Evolutionary conservation across 2,329 filamentous ascomycete species (phyloP).

Genomic region (Meredithiella fracta): DNA sequence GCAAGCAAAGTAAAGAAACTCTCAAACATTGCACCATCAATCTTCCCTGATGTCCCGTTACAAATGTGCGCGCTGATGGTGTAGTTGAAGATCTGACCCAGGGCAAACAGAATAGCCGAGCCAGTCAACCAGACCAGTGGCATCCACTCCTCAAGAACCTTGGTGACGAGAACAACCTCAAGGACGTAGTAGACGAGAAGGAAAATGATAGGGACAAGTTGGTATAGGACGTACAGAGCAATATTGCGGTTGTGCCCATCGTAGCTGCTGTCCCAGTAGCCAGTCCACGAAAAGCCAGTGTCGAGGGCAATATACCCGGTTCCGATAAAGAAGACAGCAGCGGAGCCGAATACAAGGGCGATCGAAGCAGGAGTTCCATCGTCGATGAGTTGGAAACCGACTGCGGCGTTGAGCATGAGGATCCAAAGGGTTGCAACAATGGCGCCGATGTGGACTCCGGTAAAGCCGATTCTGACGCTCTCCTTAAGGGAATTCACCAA

Average conservation of each 20-base stretch:
- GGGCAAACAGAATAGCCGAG: slow-evolving; percentile 67
- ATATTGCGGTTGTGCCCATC: slow-evolving; percentile 53
- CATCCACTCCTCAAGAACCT: slow-evolving; percentile 69
- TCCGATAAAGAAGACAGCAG: slow-evolving; percentile 60
- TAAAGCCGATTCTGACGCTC: slow-evolving; percentile 63
- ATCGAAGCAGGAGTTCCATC: slow-evolving; percentile 80
- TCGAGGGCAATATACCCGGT: slow-evolving; percentile 93
- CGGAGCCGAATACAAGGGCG: slow-evolving; percentile 56
- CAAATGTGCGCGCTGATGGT: slow-evolving; percentile 85
- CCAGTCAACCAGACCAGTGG: slow-evolving; percentile 78
- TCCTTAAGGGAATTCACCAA: slow-evolving; percentile 68
- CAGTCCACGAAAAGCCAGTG: slow-evolving; percentile 74
- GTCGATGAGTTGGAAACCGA: slow-evolving; percentile 86
- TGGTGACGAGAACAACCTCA: slow-evolving; percentile 67
- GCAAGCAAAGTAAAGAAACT: slow-evolving; percentile 79
- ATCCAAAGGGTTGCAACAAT: slow-evolving; percentile 84
- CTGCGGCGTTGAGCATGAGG: slow-evolving; percentile 75
- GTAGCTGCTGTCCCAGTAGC: slow-evolving; percentile 51
- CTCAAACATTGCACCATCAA: slow-evolving; percentile 85
- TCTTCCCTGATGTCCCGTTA: slow-evolving; percentile 62
- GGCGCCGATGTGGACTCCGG: slow-evolving; percentile 74
- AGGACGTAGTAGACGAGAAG: slow-evolving; percentile 75
- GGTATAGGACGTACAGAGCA: slow-evolving; percentile 85
- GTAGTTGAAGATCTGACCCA: slow-evolving; percentile 94
- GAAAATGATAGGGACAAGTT: slow-evolving; percentile 75